These are phyloP conservation scores for Colletotrichum cordylinicola DNA, from an alignment of 2,329 filamentous ascomycete genomes.

Conservation along the genomic window DNA sequence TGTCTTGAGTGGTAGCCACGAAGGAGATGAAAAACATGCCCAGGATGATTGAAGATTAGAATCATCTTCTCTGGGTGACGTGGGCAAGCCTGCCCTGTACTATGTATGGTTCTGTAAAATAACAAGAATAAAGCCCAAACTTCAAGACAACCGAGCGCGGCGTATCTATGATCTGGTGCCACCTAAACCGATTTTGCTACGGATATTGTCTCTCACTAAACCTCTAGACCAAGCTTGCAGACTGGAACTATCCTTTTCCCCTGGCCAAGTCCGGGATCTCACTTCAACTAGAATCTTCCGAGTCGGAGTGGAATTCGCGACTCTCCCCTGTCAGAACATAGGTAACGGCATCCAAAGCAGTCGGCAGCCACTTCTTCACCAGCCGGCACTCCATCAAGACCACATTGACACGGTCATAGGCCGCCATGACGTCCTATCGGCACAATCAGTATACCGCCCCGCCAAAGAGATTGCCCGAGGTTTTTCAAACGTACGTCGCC, in stretches of 20 bases:
- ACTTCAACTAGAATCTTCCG: background rate
- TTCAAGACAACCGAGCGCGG: background rate
- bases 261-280: background rate
- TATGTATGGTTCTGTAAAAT: slow-evolving; percentile 20
- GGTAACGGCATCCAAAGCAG: background rate
- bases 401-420: background rate
- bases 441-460: background rate
- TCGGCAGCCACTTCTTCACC: background rate
- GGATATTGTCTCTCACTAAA: background rate
- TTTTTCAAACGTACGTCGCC: background rate
- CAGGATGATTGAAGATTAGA: background rate
- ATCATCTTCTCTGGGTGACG: background rate
- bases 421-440: background rate
- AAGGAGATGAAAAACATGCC: background rate
- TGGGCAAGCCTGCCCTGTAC: slow-evolving; percentile 1
- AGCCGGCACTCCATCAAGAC: background rate
- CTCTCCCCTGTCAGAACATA: background rate
- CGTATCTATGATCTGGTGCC: background rate
- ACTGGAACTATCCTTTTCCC: background rate
- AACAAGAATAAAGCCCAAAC: slow-evolving; percentile 10
- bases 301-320: background rate
- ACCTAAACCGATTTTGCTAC: background rate
- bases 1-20: slow-evolving; percentile 4
- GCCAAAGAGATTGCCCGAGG: background rate
- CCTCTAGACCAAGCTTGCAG: background rate